phyloP scores from a whole-genome alignment of 2,329 filamentous ascomycete genomes.

The Anisogramma anomala region DNA sequence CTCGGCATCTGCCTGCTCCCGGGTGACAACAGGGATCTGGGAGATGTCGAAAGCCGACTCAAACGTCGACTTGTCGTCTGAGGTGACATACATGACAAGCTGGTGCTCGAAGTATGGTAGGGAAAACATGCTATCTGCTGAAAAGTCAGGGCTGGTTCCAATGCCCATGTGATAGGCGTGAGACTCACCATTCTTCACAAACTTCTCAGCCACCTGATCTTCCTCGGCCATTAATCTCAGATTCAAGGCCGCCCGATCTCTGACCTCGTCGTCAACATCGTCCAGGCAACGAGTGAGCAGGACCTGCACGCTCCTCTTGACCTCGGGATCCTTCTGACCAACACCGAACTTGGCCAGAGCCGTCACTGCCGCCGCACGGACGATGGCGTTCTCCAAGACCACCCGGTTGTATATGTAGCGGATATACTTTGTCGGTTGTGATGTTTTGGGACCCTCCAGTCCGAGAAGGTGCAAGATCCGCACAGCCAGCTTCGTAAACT shows the following conservation, averaged over 20 bases:
- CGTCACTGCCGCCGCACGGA: constrained; percentile 88
- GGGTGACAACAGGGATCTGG: constrained; percentile 82
- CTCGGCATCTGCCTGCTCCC: constrained; percentile 91
- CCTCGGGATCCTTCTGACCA: constrained; percentile 88
- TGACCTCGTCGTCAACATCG: constrained; percentile 94
- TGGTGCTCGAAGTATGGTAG: constrained; percentile 93
- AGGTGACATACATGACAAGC: constrained; percentile 93
- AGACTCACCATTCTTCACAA: constrained; percentile 77
- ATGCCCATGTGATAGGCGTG: constrained; percentile 1
- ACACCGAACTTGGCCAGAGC: constrained; percentile 95
- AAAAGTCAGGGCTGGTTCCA: neutral
- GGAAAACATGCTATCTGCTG: constrained; percentile 79
- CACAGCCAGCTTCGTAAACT: constrained; percentile 95
- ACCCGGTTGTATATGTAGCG: constrained; percentile 99
- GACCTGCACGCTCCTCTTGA: constrained; percentile 90
- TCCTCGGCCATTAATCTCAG: constrained; percentile 86
- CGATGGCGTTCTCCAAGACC: constrained; percentile 91
- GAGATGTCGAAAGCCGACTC: constrained; percentile 78
- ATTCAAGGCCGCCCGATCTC: constrained; percentile 88
- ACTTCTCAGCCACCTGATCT: constrained; percentile 71
- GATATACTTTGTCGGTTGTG: constrained; percentile 95
- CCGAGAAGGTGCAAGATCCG: constrained; percentile 90
- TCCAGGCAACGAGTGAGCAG: constrained; percentile 88
- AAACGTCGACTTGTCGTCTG: constrained; percentile 78
- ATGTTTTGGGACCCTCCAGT: constrained; percentile 86